Evolutionary conservation across 805 yeast species (phyloP).

Genomic region (Zygoascus flipseniorum): DNA sequence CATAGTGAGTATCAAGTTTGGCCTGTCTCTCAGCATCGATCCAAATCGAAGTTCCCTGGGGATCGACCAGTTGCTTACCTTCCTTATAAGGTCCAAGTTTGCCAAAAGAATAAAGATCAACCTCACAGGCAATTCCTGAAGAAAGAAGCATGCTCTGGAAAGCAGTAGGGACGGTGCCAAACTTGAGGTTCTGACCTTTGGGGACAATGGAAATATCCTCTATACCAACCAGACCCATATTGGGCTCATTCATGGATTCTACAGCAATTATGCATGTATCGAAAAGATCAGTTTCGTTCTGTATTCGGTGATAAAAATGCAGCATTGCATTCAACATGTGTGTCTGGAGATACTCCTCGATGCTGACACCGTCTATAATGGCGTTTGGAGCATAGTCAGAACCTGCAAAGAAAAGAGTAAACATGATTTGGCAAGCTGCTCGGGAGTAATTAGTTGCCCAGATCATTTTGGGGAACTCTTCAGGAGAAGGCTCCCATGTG

Average conservation of each 20-base stretch:
- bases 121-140: constrained; percentile 60
- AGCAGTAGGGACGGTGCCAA: constrained; percentile 79
- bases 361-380: constrained; percentile 57
- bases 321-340: constrained; percentile 50
- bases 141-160: constrained; percentile 69
- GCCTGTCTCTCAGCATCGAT: constrained; percentile 53
- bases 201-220: constrained; percentile 45
- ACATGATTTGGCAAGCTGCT: constrained; percentile 74
- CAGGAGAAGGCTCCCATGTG: constrained; percentile 40
- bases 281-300: constrained; percentile 32
- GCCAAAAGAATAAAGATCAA: constrained; percentile 64
- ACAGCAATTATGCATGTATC: constrained; percentile 52
- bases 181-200: constrained; percentile 52
- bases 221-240: constrained; percentile 61
- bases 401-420: constrained; percentile 79
- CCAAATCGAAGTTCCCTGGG: constrained; percentile 49
- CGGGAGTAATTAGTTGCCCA: constrained; percentile 84
- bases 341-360: constrained; percentile 66
- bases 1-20: constrained; percentile 50
- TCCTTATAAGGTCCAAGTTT: constrained; percentile 67
- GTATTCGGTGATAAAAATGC: constrained; percentile 39
- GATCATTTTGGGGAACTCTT: constrained; percentile 71
- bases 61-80: constrained; percentile 51
- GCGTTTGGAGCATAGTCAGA: constrained; percentile 66
- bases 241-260: constrained; percentile 83